These are phyloP conservation scores for Grammothele lineata DNA, from an alignment of 768 basidiomycete genomes.

Conservation along the genomic window DNA sequence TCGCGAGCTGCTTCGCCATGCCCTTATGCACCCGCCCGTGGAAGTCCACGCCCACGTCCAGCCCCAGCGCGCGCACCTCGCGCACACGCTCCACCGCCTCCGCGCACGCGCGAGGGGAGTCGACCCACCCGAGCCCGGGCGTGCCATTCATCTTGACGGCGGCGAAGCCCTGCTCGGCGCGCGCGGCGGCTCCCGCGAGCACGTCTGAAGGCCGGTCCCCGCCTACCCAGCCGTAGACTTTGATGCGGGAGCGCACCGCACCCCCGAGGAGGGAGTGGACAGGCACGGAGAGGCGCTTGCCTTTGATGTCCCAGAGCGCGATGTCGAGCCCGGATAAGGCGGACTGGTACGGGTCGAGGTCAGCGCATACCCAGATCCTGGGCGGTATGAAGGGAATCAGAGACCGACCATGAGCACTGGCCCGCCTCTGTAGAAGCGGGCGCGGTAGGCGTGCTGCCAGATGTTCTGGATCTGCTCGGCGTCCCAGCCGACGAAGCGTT, in stretches of 20 bases:
- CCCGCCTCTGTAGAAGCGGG: slow-evolving; percentile 71
- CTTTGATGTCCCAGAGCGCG: slow-evolving; percentile 75
- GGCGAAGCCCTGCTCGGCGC: slow-evolving; percentile 61
- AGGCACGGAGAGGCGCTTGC: slow-evolving; percentile 63
- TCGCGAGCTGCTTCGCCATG: slow-evolving; percentile 66
- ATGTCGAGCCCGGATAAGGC: slow-evolving; percentile 62
- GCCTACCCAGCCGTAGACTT: slow-evolving; percentile 57
- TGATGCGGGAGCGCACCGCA: slow-evolving; percentile 55
- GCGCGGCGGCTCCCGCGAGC: slow-evolving; percentile 42
- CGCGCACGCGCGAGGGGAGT: slow-evolving; percentile 49
- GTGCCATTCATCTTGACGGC: slow-evolving; percentile 74
- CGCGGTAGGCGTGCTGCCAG: slow-evolving; percentile 62
- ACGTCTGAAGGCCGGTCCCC: slow-evolving; percentile 47
- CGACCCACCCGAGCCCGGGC: slow-evolving; percentile 40
- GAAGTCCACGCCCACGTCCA: slow-evolving; percentile 69
- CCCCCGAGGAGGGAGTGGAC: slow-evolving; percentile 62
- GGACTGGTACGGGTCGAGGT: slow-evolving; percentile 30
- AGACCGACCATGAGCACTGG: slow-evolving; percentile 60
- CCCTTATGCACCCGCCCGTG: slow-evolving; percentile 67
- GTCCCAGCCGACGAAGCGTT: slow-evolving; percentile 57
- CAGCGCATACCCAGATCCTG: neutral
- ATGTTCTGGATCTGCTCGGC: slow-evolving; percentile 69
- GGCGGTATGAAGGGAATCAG: neutral
- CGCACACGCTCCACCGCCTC: slow-evolving; percentile 51
- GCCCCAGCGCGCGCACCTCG: slow-evolving; percentile 36